These are phyloP conservation scores for Penicillium diatomitis DNA, from an alignment of 495 filamentous ascomycete genomes.

Conservation along the genomic window DNA sequence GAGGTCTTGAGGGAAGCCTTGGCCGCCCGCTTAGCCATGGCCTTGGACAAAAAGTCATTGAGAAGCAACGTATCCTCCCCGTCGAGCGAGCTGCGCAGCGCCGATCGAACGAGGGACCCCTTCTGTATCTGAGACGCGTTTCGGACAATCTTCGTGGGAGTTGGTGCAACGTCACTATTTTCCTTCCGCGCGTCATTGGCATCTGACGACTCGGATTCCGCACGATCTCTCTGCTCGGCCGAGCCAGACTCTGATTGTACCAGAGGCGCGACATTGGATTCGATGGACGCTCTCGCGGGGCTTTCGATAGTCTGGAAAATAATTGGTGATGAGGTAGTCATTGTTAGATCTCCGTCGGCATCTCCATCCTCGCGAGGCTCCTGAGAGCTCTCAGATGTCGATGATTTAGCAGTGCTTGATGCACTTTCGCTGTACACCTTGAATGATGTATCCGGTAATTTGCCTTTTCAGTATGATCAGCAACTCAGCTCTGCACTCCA, in stretches of 20 bases:
- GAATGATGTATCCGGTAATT: slow-evolving; percentile 23
- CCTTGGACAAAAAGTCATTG: slow-evolving; percentile 52
- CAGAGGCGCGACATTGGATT: slow-evolving; percentile 5
- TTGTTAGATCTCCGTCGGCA: slow-evolving; percentile 6
- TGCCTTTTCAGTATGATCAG: slow-evolving; percentile 19
- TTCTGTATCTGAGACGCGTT: slow-evolving; percentile 26
- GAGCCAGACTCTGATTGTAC: slow-evolving; percentile 6
- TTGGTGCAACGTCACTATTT: slow-evolving; percentile 2
- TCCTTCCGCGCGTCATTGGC: neutral
- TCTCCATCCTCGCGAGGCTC: slow-evolving; percentile 1
- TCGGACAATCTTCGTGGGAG: slow-evolving; percentile 10
- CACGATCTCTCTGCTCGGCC: neutral
- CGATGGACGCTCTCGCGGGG: slow-evolving; percentile 3
- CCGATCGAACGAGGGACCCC: slow-evolving; percentile 32
- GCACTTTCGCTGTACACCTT: slow-evolving; percentile 12
- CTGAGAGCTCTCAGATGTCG: no score
- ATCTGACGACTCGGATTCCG: neutral
- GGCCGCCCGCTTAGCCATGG: slow-evolving; percentile 50
- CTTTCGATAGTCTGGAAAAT: slow-evolving; percentile 1
- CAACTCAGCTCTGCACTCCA: neutral
- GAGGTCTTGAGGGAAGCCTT: slow-evolving; percentile 27
- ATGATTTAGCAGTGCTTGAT: neutral
- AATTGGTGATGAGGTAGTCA: slow-evolving; percentile 5
- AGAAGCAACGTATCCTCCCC: slow-evolving; percentile 51
- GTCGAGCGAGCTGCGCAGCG: slow-evolving; percentile 35